Evolutionary conservation across 2,329 filamentous ascomycete genomes (phyloP).

Genomic region (Colletotrichum nymphaeae): DNA sequence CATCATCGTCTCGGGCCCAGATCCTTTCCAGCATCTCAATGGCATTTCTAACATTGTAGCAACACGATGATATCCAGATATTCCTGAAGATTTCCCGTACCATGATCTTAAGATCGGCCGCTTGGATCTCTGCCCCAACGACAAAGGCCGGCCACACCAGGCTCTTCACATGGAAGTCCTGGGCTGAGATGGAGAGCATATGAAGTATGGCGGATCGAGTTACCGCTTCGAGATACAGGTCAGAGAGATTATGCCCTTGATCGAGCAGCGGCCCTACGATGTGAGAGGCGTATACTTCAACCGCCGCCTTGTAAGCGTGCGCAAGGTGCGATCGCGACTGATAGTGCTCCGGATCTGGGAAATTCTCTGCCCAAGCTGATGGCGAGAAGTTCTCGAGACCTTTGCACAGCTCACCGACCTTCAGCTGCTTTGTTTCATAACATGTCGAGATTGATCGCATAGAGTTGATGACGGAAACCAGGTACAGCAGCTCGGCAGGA

Average conservation of each 20-base stretch:
- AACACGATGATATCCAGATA: slow-evolving; percentile 29
- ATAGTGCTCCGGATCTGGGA: slow-evolving; percentile 2
- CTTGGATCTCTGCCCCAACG: slow-evolving; percentile 16
- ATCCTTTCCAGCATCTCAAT: slow-evolving; percentile 13
- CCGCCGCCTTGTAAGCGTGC: slow-evolving; percentile 21
- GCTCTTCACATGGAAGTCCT: slow-evolving; percentile 30
- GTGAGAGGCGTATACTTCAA: slow-evolving; percentile 22
- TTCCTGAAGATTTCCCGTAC: slow-evolving; percentile 5
- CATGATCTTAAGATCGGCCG: neutral
- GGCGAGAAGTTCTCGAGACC: slow-evolving; percentile 10
- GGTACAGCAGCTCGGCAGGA: slow-evolving; percentile 24
- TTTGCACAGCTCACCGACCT: neutral
- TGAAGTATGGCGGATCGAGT: slow-evolving; percentile 14
- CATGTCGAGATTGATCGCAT: neutral
- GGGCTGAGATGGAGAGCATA: neutral
- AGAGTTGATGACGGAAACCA: slow-evolving; percentile 18
- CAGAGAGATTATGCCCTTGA: neutral
- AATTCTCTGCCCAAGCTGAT: slow-evolving; percentile 6
- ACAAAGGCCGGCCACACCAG: slow-evolving; percentile 28
- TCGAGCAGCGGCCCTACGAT: neutral
- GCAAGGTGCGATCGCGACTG: slow-evolving; percentile 20
- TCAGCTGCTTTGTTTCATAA: neutral
- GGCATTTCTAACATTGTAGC: slow-evolving; percentile 26
- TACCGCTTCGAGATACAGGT: neutral
- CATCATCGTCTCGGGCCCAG: neutral